Evolutionary conservation across 345 rosid genomes (phyloP), one percentile per base, ranked within the genome.

Genomic region (Eucalyptus pumila): DNA sequence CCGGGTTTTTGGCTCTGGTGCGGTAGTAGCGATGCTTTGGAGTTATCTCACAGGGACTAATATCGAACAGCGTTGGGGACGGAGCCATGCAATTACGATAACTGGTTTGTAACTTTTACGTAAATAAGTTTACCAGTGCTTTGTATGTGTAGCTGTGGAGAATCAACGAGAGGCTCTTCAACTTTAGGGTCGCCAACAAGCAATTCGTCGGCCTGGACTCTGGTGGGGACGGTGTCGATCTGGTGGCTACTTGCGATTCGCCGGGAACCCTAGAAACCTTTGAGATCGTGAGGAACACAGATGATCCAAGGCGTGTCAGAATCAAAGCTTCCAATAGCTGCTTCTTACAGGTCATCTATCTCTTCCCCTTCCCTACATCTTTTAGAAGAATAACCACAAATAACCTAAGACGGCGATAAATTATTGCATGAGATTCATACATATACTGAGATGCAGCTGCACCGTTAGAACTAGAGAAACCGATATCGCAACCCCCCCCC

Each of bases 241-340:
- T 91, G 12, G 94, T 94, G 65, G 94, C 95, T 58, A 88, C 89
- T 15, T 88, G 93, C 1, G 88, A 48, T 52, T 47, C 87, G 8
- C 76, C 93, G 21, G 88, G 91, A 32, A 50, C 37, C 27, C 80
- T 87, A 24, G 94, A 95, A 88, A 93, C 87, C 6, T 93, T 94
- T 90, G 89, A 93, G 93, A 94, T 95, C 65, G 91, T 93, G n/a
- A 91, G 91, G 40, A 90, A 89, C 40, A 13, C 92, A 9, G 30
- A 81, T 27, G 90, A 94, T 50, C 27, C 88, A 76, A 92, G 54
- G 14, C 92, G 88, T 16, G 94, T 95, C 48, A 91, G 95, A 88
- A 93, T 95, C 89, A 93, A 87, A 93, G 95, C 96, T 27, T 83
- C 94, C 19, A 95, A 91, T 87, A 91, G 96, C 3, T 88, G 88